Percentiles rank a stretch among this genome's conserved stretches.
phyloP scores from a whole-genome alignment of 306 rosid species.

The Dryas alaskensis region DNA sequence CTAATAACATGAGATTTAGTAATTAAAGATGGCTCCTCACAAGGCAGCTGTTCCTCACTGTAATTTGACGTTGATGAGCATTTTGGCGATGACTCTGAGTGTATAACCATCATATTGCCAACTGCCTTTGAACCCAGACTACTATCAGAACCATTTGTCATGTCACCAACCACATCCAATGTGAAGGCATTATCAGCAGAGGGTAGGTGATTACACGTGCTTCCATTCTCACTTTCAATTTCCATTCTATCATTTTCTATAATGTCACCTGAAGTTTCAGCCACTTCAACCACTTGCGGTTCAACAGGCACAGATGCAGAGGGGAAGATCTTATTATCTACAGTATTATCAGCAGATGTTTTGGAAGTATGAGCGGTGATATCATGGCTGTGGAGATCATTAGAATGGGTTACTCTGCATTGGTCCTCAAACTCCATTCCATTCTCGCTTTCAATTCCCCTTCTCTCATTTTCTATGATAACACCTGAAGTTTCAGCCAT shows the following conservation, averaged over 20 bases:
- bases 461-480: constrained; percentile 24
- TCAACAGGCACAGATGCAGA: constrained; percentile 25
- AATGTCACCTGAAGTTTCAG: constrained; percentile 23
- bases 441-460: neutral
- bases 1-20: neutral
- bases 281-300: constrained; percentile 23
- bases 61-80: neutral
- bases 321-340: constrained; percentile 13
- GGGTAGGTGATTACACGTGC: neutral
- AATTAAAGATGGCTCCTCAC: neutral
- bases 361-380: constrained; percentile 12
- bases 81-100: neutral
- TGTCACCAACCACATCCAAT: neutral
- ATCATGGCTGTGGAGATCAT: constrained; percentile 17
- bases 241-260: constrained; percentile 26
- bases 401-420: constrained; percentile 29
- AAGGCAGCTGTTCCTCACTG: neutral
- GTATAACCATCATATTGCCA: neutral
- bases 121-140: neutral
- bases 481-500: constrained; percentile 20
- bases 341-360: constrained; percentile 16
- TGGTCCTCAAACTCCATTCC: constrained; percentile 25
- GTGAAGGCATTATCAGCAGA: neutral
- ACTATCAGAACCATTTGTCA: constrained; percentile 12
- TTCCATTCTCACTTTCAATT: constrained; percentile 12